phyloP scores from a whole-genome alignment of 331 rosid genomes.

The Pyracantha coccinea region DNA sequence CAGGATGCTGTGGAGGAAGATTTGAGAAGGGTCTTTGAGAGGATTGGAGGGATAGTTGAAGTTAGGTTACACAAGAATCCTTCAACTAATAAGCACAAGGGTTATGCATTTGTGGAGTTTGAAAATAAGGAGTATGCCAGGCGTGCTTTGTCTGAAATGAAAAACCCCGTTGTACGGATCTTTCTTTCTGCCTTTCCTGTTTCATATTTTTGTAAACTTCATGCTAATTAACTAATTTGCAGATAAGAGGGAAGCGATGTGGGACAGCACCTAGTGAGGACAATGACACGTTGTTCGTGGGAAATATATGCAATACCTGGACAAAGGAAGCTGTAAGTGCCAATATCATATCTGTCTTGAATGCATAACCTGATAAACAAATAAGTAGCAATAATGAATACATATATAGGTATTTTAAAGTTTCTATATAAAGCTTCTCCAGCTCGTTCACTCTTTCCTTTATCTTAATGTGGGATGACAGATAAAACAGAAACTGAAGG shows the following conservation, averaged over 20 bases:
- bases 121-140: conserved; percentile 59
- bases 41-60: conserved; percentile 73
- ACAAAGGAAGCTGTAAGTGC: conserved; percentile 70
- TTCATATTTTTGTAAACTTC: neutral
- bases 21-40: conserved; percentile 57
- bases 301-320: conserved; percentile 82
- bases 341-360: neutral
- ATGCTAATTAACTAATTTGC: conserved; percentile 18
- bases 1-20: conserved; percentile 71
- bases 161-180: conserved; percentile 67
- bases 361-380: neutral
- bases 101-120: conserved; percentile 71
- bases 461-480: conserved; percentile 29
- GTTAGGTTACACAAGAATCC: conserved; percentile 64
- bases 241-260: conserved; percentile 73
- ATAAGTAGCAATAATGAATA: neutral
- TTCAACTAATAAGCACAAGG: conserved; percentile 58
- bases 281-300: conserved; percentile 60
- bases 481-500: conserved; percentile 69
- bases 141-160: conserved; percentile 70
- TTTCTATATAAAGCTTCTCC: neutral
- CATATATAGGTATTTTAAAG: neutral
- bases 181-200: conserved; percentile 10
- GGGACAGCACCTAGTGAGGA: conserved; percentile 76
- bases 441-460: conserved; percentile 13